Evolutionary conservation across 495 filamentous ascomycete genomes (phyloP).

Genomic region (Neurospora sp.): DNA sequence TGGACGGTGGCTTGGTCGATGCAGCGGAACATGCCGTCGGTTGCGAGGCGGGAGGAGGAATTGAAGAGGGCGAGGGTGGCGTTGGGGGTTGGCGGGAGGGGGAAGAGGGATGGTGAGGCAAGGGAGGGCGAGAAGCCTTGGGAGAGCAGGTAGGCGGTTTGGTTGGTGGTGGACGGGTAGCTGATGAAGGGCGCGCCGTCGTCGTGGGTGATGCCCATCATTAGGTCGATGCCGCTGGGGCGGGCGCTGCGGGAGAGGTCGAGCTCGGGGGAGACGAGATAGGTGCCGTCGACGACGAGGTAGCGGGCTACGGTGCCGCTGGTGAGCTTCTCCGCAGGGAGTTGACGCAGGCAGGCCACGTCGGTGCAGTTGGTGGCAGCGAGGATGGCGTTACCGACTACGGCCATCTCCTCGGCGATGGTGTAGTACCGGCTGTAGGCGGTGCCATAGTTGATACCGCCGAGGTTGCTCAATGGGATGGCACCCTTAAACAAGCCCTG

Average conservation of each 20-base stretch:
- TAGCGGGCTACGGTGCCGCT: slow-evolving; percentile 22
- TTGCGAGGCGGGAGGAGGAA: slow-evolving; percentile 31
- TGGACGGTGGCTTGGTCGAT: slow-evolving; percentile 37
- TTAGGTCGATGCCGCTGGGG: slow-evolving; percentile 20
- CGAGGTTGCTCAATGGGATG: slow-evolving; percentile 40
- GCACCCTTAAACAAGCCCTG: slow-evolving; percentile 39
- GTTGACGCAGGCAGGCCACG: slow-evolving; percentile 36
- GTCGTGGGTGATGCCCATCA: slow-evolving; percentile 40
- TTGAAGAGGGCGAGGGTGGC: slow-evolving; percentile 36
- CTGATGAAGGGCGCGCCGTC: slow-evolving; percentile 39
- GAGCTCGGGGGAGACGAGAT: slow-evolving; percentile 26
- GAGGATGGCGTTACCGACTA: slow-evolving; percentile 31
- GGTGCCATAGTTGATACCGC: slow-evolving; percentile 34
- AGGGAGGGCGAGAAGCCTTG: slow-evolving; percentile 22
- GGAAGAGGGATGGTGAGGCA: slow-evolving; percentile 21
- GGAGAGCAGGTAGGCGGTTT: slow-evolving; percentile 26
- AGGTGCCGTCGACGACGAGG: slow-evolving; percentile 38
- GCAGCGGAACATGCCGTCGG: slow-evolving; percentile 42
- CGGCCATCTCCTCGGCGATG: slow-evolving; percentile 30
- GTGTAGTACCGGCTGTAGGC: slow-evolving; percentile 39
- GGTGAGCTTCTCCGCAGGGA: slow-evolving; percentile 25
- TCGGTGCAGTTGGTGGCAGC: slow-evolving; percentile 29
- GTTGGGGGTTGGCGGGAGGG: slow-evolving; percentile 25
- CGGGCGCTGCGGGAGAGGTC: slow-evolving; percentile 18
- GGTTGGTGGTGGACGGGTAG: slow-evolving; percentile 27